Base-by-base conservation (phyloP, 2,329 filamentous ascomycete genomes). In the Sclerotiophoma versabilis region DNA sequence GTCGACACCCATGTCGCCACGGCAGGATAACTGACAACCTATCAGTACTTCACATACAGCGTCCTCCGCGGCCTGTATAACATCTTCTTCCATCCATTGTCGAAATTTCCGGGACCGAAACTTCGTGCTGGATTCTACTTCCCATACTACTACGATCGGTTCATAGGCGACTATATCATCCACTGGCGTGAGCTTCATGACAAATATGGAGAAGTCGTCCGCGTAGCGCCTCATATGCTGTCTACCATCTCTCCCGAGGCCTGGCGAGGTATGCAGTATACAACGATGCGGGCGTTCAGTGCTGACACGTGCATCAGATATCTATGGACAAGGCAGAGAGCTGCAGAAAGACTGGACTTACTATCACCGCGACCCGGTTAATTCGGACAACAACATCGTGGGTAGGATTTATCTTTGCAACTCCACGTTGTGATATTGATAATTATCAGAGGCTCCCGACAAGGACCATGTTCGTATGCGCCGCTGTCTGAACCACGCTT, bases 51-150 rank as follows among this genome's bases (percentile, higher is more conserved):
- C 7, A 4, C 9, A 2, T 38, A 38, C 12, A 14, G n/a, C 9
- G 10, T 5, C 6, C 7, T 38, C 8, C 36, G 22, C 14, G 14
- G 5, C 11, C 14, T 38, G 8, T 50, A 59, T 42, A 48, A 54
- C 36, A n/a, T 57, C 14, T 48, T 29, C 23, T 23, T 54, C 19
- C 53, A 56, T 19, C 57, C 57, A 15, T 22, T 59, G 19, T 26
- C 48, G 1, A 46, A 30, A 9, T 43, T 59, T 27, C 57, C 57
- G 3, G 52, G 57, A 2, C 57, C 57, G 4, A 54, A 44, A 17
- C 29, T 49, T 29, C 27, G 27, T n/a, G 15, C 48, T 20, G 27
- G 20, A 14, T 44, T 56, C 41, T 17, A 42, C 22, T 27, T 32
- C 29, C 52, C 56, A 12, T 64, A 62, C 26, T 55, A 39, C 12